phyloP scores from a whole-genome alignment of 2,329 filamentous ascomycete genomes.

The Microascus cirrosus region DNA sequence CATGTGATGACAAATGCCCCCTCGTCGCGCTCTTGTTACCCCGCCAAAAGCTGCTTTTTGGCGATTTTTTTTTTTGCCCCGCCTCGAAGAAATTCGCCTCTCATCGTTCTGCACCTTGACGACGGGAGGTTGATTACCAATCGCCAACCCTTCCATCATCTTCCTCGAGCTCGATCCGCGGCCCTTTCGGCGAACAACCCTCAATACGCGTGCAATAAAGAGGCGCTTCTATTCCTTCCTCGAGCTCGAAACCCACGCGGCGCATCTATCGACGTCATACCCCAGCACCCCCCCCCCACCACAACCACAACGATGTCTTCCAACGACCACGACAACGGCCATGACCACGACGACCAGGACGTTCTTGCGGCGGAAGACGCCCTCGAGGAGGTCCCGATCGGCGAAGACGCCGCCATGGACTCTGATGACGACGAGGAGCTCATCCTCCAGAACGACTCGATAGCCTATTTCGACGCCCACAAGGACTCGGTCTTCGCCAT shows the following conservation, averaged over 20 bases:
- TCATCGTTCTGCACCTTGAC: neutral
- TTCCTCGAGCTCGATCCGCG: neutral
- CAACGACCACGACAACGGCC: neutral
- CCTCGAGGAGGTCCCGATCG: constrained; percentile 18
- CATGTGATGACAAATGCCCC: neutral
- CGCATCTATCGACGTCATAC: neutral
- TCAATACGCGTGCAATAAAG: neutral
- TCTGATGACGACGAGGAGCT: constrained; percentile 66
- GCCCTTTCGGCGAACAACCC: neutral
- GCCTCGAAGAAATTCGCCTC: neutral
- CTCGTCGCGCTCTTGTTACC: neutral
- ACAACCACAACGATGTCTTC: neutral
- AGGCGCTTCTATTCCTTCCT: neutral
- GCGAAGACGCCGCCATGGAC: constrained; percentile 72
- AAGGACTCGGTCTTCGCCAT: constrained; percentile 91
- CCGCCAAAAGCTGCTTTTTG: neutral
- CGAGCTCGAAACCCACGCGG: neutral
- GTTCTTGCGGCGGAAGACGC: constrained; percentile 8
- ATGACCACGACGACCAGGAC: constrained; percentile 6
- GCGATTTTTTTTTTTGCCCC: neutral
- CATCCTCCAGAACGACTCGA: constrained; percentile 78
- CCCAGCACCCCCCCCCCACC: neutral
- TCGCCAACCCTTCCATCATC: neutral
- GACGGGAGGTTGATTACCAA: neutral
- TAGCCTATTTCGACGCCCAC: constrained; percentile 84